phyloP scores from a whole-genome alignment of 257 asterid species.

The Leptodermis oblonga region DNA sequence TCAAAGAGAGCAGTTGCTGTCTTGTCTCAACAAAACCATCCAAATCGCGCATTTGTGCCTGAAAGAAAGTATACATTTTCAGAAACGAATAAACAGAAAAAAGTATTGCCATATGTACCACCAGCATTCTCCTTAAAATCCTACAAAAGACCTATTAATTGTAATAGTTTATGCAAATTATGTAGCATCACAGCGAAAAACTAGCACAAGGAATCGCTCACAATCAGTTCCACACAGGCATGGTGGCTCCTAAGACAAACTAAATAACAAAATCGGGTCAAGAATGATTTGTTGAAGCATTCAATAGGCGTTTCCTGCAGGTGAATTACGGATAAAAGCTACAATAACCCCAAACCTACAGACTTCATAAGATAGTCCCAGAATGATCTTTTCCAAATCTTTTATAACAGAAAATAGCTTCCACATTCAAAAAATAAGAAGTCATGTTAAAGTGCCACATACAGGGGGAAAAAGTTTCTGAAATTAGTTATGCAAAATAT shows the following conservation, averaged over 20 bases:
- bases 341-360: background rate
- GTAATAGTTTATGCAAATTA: background rate
- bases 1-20: slow-evolving; percentile 86
- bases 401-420: background rate
- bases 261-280: background rate
- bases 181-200: background rate
- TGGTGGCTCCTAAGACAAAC: background rate
- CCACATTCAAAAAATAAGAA: background rate
- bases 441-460: background rate
- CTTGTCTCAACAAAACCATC: slow-evolving; percentile 97
- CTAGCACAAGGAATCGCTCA: background rate
- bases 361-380: background rate
- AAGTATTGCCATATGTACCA: background rate
- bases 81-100: background rate
- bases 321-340: background rate
- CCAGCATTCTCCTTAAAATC: background rate
- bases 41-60: slow-evolving; percentile 99
- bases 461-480: background rate
- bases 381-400: background rate
- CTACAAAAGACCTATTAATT: background rate
- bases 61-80: background rate
- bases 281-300: background rate
- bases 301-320: background rate
- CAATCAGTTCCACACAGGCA: background rate
- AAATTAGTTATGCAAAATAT: background rate